Evolutionary conservation across 78 protist species (phyloP), one percentile per base, ranked within the genome.

Genomic region (Creolimax fragrantissima): DNA sequence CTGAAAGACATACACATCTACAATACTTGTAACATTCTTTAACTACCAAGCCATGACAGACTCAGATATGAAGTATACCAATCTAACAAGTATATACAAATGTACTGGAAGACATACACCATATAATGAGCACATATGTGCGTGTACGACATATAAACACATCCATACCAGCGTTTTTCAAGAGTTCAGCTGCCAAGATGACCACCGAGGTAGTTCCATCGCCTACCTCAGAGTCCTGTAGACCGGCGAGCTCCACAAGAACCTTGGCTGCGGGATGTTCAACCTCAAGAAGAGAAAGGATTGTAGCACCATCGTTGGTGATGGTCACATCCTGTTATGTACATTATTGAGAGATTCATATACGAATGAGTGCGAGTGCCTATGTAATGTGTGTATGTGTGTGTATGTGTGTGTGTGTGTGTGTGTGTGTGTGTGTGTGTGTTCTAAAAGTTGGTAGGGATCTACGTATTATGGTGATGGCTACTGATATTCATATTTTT

Each of bases 251-350:
- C 89, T 97, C 97, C 43, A 98, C 97, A 11, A 97, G 95, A 17
- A 99, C 97, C 7, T 96, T 98, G 2, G 99, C 99, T 41, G 98
- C 96, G 35, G 99, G 99, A 95, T 99, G 99, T 43, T 67, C 42
- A 17, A 98, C 97, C 44, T 96, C 94, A 90, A 99, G 91, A 39
- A 95, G 91, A 83, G 88, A 43, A 41, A 99, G 83, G 89, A 99
- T 98, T 32, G 99, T 99, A 35, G 99, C 99, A 37, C 99, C 99
- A 95, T 99, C 99, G 93, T 99, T 99, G 35, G 99, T 98, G 95
- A 99, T 98, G 89, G 97, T 91, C 42, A 97, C 98, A 44, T 98
- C 99, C 90, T 88, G 47, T 84, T 84, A 84, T 84, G 11, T 41
- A 84, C 41, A 84, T 41, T 42, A 84, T 42, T 17, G 7, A 42